A percentile compares a stretch with the other conserved stretches of the same genome.
Evolutionary conservation across 768 basidiomycete species (phyloP).

Genomic region (Galerina marginata): DNA sequence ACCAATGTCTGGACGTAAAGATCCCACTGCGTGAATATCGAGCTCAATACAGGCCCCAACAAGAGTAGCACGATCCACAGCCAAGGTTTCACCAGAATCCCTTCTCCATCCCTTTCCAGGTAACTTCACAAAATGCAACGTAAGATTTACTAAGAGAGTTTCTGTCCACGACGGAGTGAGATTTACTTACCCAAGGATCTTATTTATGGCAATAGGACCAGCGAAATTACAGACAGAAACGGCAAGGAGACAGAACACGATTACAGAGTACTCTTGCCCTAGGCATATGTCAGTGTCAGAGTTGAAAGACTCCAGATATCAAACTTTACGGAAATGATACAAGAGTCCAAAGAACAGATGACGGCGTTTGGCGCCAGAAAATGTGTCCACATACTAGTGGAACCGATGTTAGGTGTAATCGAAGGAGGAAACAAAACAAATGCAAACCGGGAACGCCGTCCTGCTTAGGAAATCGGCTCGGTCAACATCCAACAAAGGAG

Average conservation of each 20-base stretch:
- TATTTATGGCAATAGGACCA: slow-evolving; percentile 50
- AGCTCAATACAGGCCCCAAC: slow-evolving; percentile 48
- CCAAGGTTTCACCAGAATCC: slow-evolving; percentile 62
- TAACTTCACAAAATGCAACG: slow-evolving; percentile 41
- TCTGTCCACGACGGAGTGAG: neutral
- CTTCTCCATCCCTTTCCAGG: slow-evolving; percentile 57
- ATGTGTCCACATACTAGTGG: slow-evolving; percentile 40
- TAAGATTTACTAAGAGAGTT: neutral
- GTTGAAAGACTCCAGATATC: neutral
- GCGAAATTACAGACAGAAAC: slow-evolving; percentile 37
- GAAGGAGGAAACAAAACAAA: slow-evolving; percentile 21
- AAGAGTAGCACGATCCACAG: slow-evolving; percentile 66
- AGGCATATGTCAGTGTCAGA: neutral
- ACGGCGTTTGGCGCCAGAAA: slow-evolving; percentile 39
- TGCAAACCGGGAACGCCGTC: slow-evolving; percentile 21
- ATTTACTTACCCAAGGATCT: slow-evolving; percentile 39
- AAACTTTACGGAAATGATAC: slow-evolving; percentile 33
- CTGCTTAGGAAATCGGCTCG: slow-evolving; percentile 22
- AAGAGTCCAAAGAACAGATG: slow-evolving; percentile 53
- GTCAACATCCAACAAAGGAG: slow-evolving; percentile 68
- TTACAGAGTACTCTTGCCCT: slow-evolving; percentile 36
- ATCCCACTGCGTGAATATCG: slow-evolving; percentile 60
- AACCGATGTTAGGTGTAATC: neutral
- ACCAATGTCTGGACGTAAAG: slow-evolving; percentile 52
- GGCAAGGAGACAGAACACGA: slow-evolving; percentile 33